phyloP scores from a whole-genome alignment of 352 stramenopile species.

The Pythium scleroteichum region DNA sequence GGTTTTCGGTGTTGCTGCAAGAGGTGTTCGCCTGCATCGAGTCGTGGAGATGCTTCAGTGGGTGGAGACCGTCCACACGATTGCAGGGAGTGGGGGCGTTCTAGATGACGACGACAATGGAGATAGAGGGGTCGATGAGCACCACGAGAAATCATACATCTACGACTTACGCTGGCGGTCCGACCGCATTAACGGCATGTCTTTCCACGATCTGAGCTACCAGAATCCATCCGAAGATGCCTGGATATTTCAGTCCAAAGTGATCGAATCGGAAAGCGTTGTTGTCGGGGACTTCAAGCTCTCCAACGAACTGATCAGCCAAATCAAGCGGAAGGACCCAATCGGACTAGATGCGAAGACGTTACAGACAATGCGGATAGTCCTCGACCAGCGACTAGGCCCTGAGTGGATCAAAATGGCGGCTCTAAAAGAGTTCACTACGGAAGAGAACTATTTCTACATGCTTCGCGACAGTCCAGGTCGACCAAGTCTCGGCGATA shows the following conservation, averaged over 20 bases:
- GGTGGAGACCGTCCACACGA: conserved; percentile 74
- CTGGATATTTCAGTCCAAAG: conserved; percentile 50
- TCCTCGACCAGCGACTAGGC: conserved; percentile 56
- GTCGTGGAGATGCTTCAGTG: conserved; percentile 83
- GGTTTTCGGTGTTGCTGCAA: conserved; percentile 58
- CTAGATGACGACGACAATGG: conserved; percentile 37
- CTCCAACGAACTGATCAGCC: conserved; percentile 55
- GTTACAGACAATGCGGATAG: conserved; percentile 53
- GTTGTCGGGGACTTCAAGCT: conserved; percentile 68
- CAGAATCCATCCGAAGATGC: conserved; percentile 61
- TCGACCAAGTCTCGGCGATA: conserved; percentile 44
- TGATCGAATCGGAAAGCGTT: conserved; percentile 30
- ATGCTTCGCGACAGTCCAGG: conserved; percentile 15
- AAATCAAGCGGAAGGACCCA: conserved; percentile 60
- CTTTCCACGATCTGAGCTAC: conserved; percentile 64
- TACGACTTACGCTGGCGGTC: conserved; percentile 69
- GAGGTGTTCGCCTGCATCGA: conserved; percentile 64
- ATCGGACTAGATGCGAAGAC: conserved; percentile 45
- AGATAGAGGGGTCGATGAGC: conserved; percentile 44
- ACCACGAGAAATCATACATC: conserved; percentile 67
- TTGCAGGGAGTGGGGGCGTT: conserved; percentile 25
- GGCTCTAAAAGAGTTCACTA: conserved; percentile 46
- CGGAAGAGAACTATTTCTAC: conserved; percentile 68
- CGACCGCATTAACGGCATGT: conserved; percentile 49
- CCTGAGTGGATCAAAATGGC: conserved; percentile 39